Percentiles rank a stretch among this genome's conserved stretches.
Evolutionary conservation across 192 early-diverging fungal genomes (phyloP).

Genomic region (Coemansia sp.): DNA sequence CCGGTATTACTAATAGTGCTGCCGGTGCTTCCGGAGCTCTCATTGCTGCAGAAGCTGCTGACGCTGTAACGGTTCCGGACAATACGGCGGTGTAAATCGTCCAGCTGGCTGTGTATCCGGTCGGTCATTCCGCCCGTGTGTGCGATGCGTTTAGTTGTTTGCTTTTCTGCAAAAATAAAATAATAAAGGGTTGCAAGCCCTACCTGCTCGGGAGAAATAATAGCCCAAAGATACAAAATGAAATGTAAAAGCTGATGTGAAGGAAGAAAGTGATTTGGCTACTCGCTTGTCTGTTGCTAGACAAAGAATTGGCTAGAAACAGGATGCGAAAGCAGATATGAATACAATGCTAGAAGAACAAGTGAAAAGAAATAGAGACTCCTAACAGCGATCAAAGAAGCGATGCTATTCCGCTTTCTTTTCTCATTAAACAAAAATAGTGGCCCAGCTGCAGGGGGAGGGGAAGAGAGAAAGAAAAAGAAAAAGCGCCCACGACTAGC

Average conservation of each 20-base stretch:
- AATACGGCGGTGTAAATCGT: conserved; percentile 23
- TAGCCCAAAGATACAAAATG: background rate
- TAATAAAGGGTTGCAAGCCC: background rate
- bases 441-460: background rate
- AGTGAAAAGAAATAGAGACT: background rate
- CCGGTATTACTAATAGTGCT: conserved; percentile 11
- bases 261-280: background rate
- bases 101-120: conserved; percentile 16
- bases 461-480: conserved; percentile 1
- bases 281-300: background rate
- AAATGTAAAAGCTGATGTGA: background rate
- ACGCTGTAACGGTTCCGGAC: conserved; percentile 35
- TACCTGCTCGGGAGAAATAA: background rate
- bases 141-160: conserved; percentile 8
- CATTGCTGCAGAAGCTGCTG: conserved; percentile 31
- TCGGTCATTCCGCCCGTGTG: conserved; percentile 20
- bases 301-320: background rate
- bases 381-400: background rate
- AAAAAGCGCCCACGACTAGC: background rate
- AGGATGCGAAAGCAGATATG: background rate
- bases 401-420: no score
- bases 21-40: conserved; percentile 22
- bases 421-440: background rate
- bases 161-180: background rate
- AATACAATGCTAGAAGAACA: background rate